Conservation (phyloP, 1,284 basidiomycete species). For the Puccinia sorghi region DNA sequence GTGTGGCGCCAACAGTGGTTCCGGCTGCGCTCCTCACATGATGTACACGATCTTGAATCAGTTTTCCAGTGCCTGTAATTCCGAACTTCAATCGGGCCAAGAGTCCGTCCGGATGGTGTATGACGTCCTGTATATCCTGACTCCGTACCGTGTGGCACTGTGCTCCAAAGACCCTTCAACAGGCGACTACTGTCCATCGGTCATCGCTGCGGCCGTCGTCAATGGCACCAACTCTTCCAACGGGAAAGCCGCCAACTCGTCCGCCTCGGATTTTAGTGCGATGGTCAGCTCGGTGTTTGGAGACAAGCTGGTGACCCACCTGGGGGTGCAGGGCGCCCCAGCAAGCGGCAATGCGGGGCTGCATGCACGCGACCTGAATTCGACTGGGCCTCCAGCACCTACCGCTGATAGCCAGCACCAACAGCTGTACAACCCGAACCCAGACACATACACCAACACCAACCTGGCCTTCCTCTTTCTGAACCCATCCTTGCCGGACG, state of each 20-base stretch:
- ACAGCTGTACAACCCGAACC: constrained; percentile 25
- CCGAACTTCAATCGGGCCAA: constrained; percentile 21
- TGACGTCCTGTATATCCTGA: constrained; percentile 42
- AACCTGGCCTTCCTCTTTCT: constrained; percentile 49
- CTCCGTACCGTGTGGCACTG: constrained; percentile 29
- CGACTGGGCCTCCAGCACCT: background rate
- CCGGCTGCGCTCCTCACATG: constrained; percentile 20
- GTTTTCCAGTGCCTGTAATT: constrained; percentile 20
- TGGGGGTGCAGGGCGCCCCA: background rate
- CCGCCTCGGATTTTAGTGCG: constrained; percentile 28
- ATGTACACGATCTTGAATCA: constrained; percentile 42
- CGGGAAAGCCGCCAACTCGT: constrained; percentile 18
- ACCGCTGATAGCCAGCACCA: background rate
- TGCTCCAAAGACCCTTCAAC: constrained; percentile 44
- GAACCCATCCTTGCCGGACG: constrained; percentile 27
- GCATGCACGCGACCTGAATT: background rate
- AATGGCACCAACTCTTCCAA: constrained; percentile 18
- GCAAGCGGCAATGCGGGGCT: background rate
- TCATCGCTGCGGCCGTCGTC: constrained; percentile 37
- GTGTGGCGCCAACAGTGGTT: constrained; percentile 27
- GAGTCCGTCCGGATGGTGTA: constrained; percentile 18
- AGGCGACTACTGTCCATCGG: constrained; percentile 27
- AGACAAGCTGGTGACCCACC: constrained; percentile 31
- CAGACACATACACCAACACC: constrained; percentile 33
- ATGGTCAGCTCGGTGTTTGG: constrained; percentile 37